Conservation (phyloP, 2,329 filamentous ascomycete genomes). For the Cordyceps pruinosa region DNA sequence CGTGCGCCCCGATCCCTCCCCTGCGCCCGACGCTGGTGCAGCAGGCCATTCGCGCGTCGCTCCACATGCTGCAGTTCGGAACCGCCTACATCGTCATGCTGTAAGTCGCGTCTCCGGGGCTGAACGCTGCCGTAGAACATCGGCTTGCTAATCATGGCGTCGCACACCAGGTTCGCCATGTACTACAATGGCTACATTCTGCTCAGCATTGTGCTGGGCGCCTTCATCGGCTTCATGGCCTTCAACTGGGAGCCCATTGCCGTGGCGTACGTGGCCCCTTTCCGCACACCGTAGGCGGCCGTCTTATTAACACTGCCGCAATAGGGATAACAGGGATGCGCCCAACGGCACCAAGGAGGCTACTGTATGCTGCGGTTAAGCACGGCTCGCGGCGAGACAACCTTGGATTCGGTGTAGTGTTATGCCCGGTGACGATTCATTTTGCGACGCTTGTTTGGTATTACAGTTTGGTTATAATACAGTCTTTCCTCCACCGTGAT, state of each 20-base stretch:
- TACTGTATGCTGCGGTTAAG: conserved; percentile 36
- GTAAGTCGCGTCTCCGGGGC: conserved; percentile 20
- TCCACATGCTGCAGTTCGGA: conserved; percentile 66
- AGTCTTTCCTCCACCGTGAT: too few species aligned
- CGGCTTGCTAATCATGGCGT: conserved; percentile 1
- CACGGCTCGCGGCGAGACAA: neutral
- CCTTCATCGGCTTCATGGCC: conserved; percentile 63
- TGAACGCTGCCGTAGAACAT: neutral
- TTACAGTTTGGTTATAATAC: neutral
- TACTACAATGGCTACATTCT: conserved; percentile 69
- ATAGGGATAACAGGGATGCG: conserved; percentile 16
- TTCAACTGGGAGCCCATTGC: conserved; percentile 61
- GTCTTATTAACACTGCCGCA: neutral
- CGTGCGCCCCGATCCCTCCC: conserved; percentile 20
- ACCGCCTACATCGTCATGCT: conserved; percentile 77
- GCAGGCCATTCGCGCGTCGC: conserved; percentile 57
- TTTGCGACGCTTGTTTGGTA: neutral
- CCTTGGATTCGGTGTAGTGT: neutral
- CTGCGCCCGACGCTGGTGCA: conserved; percentile 56
- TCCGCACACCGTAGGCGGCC: neutral
- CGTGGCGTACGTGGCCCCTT: conserved; percentile 20
- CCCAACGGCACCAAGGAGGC: conserved; percentile 32
- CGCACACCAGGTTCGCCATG: conserved; percentile 38
- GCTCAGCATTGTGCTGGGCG: conserved; percentile 72
- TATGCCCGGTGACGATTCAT: neutral